These are phyloP conservation scores for Chamaenerion angustifolium DNA, from an alignment of 345 rosid genomes.

Conservation along the genomic window DNA sequence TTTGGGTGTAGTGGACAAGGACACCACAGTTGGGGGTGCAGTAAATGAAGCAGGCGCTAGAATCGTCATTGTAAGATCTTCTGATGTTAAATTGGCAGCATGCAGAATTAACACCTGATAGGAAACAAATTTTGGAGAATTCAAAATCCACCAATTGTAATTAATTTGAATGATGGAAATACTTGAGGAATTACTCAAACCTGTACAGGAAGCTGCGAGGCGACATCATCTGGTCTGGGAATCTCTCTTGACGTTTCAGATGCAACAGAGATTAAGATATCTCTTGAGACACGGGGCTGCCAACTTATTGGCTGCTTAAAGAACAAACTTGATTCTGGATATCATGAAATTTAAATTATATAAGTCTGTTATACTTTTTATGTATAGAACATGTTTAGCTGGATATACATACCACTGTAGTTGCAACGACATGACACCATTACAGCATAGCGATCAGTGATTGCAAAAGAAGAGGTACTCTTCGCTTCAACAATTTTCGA, in stretches of 20 bases:
- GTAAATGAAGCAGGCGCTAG: constrained; percentile 87
- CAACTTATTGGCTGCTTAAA: constrained; percentile 79
- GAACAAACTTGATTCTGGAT: constrained; percentile 69
- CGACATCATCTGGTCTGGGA: constrained; percentile 43
- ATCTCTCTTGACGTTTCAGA: constrained; percentile 60
- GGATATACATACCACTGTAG: constrained; percentile 43
- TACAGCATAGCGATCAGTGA: constrained; percentile 56
- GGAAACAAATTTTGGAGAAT: too few relatives aligned
- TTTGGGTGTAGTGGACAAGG: constrained; percentile 62
- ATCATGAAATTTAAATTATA: constrained; percentile 1
- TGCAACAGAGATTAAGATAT: constrained; percentile 85
- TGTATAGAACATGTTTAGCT: neutral
- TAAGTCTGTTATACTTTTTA: neutral
- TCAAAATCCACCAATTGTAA: too few relatives aligned
- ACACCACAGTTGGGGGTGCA: constrained; percentile 75
- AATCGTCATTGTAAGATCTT: constrained; percentile 83
- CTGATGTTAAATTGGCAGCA: constrained; percentile 87
- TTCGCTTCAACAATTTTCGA: constrained; percentile 35
- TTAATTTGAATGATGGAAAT: neutral
- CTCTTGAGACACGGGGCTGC: constrained; percentile 76
- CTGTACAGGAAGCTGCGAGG: constrained; percentile 86
- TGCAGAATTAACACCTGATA: constrained; percentile 78
- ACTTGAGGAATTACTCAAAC: constrained; percentile 18
- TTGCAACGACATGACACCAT: constrained; percentile 92
- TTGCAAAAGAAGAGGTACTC: constrained; percentile 12